Conservation (phyloP, 148 eudicot genomes). For the Persicaria tinctoria region DNA sequence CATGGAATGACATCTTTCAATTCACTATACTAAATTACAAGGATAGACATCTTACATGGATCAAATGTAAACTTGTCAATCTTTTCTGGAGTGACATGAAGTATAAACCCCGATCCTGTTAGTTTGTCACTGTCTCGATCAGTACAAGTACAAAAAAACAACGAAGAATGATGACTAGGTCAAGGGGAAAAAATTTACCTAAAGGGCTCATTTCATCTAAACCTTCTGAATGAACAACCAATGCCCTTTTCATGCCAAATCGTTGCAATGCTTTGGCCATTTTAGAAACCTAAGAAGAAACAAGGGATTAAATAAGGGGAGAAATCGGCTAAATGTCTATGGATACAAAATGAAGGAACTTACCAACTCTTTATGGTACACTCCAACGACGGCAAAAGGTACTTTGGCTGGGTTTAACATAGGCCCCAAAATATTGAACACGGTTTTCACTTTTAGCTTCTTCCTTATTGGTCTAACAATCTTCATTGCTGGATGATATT, state of each 20-base stretch:
- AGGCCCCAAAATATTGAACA: conserved; percentile 91
- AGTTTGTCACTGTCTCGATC: background rate
- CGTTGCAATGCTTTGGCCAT: conserved; percentile 92
- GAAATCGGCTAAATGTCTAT: background rate
- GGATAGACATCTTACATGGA: conserved; percentile 56
- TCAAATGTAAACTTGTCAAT: conserved; percentile 79
- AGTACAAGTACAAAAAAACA: background rate
- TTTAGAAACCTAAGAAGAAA: conserved; percentile 48
- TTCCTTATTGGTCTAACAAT: conserved; percentile 87
- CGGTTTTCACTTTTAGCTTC: conserved; percentile 81
- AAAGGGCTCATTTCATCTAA: conserved; percentile 94
- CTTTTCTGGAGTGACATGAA: conserved; percentile 72
- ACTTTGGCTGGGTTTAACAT: conserved; percentile 95
- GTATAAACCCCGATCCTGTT: conserved; percentile 81
- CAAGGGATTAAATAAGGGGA: conserved; percentile 16
- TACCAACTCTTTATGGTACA: conserved; percentile 79
- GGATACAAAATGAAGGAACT: conserved; percentile 10
- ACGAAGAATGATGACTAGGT: background rate
- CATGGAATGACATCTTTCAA: background rate
- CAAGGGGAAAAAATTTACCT: conserved; percentile 31
- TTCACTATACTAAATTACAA: background rate
- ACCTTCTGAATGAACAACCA: conserved; percentile 94
- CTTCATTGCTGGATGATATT: conserved; percentile 98
- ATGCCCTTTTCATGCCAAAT: conserved; percentile 96
- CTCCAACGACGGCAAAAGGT: conserved; percentile 95